Conservation (phyloP, 108 stramenopile genomes). For the Nannochloropsis gaditana region DNA sequence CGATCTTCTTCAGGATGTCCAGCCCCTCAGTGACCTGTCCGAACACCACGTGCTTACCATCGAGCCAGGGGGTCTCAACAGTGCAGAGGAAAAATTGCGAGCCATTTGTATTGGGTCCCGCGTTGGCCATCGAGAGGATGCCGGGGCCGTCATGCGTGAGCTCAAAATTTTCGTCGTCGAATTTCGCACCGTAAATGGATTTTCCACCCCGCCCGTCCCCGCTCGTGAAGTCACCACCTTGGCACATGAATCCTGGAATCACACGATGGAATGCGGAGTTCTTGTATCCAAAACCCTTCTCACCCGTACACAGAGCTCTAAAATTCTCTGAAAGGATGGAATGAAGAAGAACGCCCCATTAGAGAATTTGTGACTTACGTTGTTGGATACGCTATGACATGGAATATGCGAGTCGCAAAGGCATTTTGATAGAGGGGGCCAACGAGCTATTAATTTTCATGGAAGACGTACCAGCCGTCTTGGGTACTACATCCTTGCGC, state of each 20-base stretch:
- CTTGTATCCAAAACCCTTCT: conserved; percentile 64
- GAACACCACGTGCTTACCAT: conserved; percentile 92
- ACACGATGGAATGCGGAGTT: conserved; percentile 90
- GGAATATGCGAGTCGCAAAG: too few relatives aligned
- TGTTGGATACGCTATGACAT: too few relatives aligned
- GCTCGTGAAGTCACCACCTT: conserved; percentile 84
- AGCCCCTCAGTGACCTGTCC: conserved; percentile 76
- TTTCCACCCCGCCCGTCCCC: conserved; percentile 83
- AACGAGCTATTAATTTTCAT: background rate
- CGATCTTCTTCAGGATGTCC: conserved; percentile 65
- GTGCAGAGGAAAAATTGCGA: conserved; percentile 92
- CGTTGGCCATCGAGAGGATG: conserved; percentile 84
- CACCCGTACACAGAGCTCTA: conserved; percentile 51
- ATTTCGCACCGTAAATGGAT: conserved; percentile 79
- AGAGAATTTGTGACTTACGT: too few relatives aligned
- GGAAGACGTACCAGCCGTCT: conserved; percentile 41
- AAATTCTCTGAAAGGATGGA: conserved; percentile 42
- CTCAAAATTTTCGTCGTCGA: conserved; percentile 88
- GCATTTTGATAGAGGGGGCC: too few relatives aligned
- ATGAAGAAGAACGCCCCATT: background rate
- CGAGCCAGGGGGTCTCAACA: conserved; percentile 83
- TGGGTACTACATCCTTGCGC: conserved; percentile 49
- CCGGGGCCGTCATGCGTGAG: conserved; percentile 73
- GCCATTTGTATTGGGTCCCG: conserved; percentile 89
- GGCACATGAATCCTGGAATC: conserved; percentile 81